Base-by-base conservation (phyloP, 306 rosid species). In the Pueraria montana region DNA sequence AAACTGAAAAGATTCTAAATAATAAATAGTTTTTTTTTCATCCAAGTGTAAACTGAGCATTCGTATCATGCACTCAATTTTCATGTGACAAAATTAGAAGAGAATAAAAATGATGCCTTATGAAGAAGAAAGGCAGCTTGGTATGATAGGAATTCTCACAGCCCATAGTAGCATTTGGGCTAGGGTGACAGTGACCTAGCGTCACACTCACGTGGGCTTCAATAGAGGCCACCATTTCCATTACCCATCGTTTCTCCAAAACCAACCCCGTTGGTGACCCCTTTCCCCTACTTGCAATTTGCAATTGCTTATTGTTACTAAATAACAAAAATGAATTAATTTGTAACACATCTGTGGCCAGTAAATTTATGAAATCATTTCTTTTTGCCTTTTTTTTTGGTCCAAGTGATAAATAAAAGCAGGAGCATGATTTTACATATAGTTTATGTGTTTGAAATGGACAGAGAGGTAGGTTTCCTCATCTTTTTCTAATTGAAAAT, bases 181-280 rank as follows among this genome's bases (percentile, higher is more conserved):
- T 38, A n/a, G 5, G 23, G 0, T 65, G 26, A 65, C 72, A 65
- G 17, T 34, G 72, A 65, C 70, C 43, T 32, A 16, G 16, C 1
- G 46, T 64, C 45, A 64, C 71, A 34, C 26, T 64, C 70, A 30
- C 5, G 6, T 64, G 21, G 23, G 70, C 70, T 64, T 64, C 68
- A 12, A 27, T 1, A 11, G 27, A 21, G 11, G 40, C 3, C 40
- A 5, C 42, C 40, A 26, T 27, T 2, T 18, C 14, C 27, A 4
- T 2, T 52, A n/a, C 26, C 30, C 63, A 9, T 4, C 2, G 59
- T 52, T n/a, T 52, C 3, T 9, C 13, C 26, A 18, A 55, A 55
- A 55, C 26, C 62, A 55, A 20, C 62, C 13, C 26, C 2, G 4
- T 55, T 59, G 8, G 18, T 23, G 3, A 24, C 7, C 66, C 36